These are phyloP conservation scores for Macroventuria anomochaeta DNA, from an alignment of 2,329 filamentous ascomycete species.

Conservation along the genomic window DNA sequence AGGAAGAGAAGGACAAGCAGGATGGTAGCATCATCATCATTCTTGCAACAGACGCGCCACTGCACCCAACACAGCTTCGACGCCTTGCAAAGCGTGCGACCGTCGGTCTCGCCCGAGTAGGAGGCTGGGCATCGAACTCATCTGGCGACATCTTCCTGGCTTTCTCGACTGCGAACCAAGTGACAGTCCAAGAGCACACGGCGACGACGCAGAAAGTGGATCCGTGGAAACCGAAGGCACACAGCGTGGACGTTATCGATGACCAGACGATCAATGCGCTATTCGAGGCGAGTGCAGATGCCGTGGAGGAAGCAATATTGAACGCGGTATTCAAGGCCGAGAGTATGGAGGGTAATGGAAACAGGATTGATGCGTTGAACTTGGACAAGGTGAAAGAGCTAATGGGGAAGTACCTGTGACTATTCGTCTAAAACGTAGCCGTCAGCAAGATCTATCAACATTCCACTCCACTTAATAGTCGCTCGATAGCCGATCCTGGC, in stretches of 20 bases:
- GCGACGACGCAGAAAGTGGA: constrained; percentile 32
- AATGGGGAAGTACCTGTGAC: constrained; percentile 45
- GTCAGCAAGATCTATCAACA: too few relatives aligned
- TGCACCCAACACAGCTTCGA: constrained; percentile 64
- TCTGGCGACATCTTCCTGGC: constrained; percentile 73
- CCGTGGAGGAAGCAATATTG: constrained; percentile 70
- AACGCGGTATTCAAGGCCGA: constrained; percentile 69
- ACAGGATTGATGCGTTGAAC: constrained; percentile 48
- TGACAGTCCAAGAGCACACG: constrained; percentile 53
- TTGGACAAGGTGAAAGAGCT: constrained; percentile 45
- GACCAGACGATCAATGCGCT: constrained; percentile 67
- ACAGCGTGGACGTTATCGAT: constrained; percentile 60
- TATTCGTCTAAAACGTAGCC: neutral
- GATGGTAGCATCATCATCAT: constrained; percentile 70
- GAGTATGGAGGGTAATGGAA: constrained; percentile 62
- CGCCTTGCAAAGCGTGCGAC: constrained; percentile 67
- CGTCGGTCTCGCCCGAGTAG: constrained; percentile 66
- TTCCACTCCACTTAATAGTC: too few relatives aligned
- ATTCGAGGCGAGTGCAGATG: constrained; percentile 68
- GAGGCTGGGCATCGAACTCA: constrained; percentile 66
- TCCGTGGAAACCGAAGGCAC: constrained; percentile 49
- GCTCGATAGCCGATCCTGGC: neutral
- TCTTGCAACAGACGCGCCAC: constrained; percentile 66
- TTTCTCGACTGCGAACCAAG: constrained; percentile 66
- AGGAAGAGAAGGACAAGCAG: constrained; percentile 57